phyloP scores from a whole-genome alignment of 2,329 filamentous ascomycete genomes.

The Beauveria rudraprayagi region DNA sequence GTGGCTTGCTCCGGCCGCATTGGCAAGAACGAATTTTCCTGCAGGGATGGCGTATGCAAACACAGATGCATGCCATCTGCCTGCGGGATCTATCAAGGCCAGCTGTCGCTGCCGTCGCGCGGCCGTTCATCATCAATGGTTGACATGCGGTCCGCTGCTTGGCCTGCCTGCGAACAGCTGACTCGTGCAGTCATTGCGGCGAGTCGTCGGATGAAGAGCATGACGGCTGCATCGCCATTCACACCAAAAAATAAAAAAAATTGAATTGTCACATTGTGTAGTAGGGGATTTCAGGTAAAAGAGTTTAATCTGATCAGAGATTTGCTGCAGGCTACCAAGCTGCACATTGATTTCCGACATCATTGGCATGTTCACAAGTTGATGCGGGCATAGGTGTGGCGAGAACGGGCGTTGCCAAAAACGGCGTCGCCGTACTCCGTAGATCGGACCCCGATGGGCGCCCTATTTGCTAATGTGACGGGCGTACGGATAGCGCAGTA shows the following conservation, averaged over 20 bases:
- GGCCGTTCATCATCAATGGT: background rate
- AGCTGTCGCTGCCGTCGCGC: background rate
- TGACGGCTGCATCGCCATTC: background rate
- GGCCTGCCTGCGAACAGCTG: slow-evolving; percentile 6
- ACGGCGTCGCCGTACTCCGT: slow-evolving; percentile 10
- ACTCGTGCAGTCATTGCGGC: slow-evolving; percentile 1
- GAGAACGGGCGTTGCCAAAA: background rate
- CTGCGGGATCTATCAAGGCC: too few species aligned
- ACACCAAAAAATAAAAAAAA: background rate
- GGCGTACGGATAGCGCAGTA: background rate
- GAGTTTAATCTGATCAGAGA: background rate
- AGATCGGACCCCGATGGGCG: slow-evolving; percentile 2
- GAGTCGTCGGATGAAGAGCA: background rate
- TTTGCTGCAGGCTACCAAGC: too few species aligned
- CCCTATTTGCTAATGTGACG: background rate
- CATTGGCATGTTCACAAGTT: background rate
- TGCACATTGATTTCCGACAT: background rate
- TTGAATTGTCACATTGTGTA: background rate
- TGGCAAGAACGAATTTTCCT: too few species aligned
- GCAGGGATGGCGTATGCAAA: too few species aligned
- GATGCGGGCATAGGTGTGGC: background rate
- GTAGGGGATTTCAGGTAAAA: background rate
- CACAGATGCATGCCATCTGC: background rate
- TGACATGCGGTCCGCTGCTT: background rate
- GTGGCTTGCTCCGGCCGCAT: too few species aligned